phyloP scores from a whole-genome alignment of 352 stramenopile species.

The Saprolegnia parasitica region DNA sequence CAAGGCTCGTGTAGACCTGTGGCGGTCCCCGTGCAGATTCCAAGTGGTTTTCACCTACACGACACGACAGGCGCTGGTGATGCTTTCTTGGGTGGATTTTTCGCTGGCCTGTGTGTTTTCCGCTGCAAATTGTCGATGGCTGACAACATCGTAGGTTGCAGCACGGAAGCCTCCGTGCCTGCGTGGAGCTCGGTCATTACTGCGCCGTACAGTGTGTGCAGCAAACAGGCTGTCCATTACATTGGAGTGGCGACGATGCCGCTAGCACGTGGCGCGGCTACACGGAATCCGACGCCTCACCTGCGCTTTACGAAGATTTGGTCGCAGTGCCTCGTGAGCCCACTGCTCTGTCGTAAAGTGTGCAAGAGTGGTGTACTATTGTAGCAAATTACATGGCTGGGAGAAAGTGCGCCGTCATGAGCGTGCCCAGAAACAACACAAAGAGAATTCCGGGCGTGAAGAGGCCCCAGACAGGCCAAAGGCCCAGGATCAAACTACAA shows the following conservation, averaged over 20 bases:
- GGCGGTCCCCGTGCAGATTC: neutral
- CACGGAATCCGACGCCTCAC: no score
- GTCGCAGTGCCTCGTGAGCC: no score
- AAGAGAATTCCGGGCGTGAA: conserved; percentile 85
- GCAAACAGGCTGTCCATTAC: neutral
- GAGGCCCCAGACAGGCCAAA: conserved; percentile 90
- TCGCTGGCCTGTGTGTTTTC: conserved; percentile 21
- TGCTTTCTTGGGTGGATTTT: conserved; percentile 27
- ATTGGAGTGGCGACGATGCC: no score
- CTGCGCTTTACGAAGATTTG: no score
- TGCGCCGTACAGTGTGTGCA: conserved; percentile 7
- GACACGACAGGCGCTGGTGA: conserved; percentile 25
- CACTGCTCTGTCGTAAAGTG: no score
- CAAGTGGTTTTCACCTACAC: neutral
- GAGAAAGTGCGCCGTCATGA: conserved; percentile 93
- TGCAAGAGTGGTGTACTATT: no score
- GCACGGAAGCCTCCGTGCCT: neutral
- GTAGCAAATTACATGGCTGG: conserved; percentile 57
- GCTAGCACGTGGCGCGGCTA: no score
- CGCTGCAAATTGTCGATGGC: no score
- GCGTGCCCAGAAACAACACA: conserved; percentile 85
- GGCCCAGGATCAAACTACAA: conserved; percentile 79
- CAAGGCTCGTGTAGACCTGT: conserved; percentile 12
- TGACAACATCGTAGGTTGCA: conserved; percentile 1
- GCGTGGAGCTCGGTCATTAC: conserved; percentile 1